Evolutionary conservation across 2,329 filamentous ascomycete species (phyloP), one percentile per base, ranked within the genome.

Genomic region (Cytospora piceicola): DNA sequence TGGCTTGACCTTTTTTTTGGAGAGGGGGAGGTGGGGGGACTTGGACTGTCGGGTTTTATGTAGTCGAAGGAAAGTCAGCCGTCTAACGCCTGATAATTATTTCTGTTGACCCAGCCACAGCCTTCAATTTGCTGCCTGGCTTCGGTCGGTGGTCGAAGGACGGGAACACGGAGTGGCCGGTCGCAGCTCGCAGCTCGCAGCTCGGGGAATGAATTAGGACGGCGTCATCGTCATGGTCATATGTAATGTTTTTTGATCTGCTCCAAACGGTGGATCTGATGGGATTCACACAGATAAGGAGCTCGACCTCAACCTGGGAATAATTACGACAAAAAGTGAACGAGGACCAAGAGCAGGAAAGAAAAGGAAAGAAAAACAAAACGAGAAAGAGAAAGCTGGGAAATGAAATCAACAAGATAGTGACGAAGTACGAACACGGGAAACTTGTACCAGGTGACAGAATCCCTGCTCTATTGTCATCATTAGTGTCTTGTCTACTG

Each of bases 391-490:
- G 52, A n/a, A 55, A 39, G 46, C 29, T 34, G 55, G 55, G 32
- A 59, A 32, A 58, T 61, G 61, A 51, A 61, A 64, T 61, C 51
- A 66, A 58, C 59, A 58, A 54, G 34, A 42, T 17, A n/a, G 39
- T 42, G 39, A 55, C 14, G 11, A 30, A 49, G 36, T 14, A 53
- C 27, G 39, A 36, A 56, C 53, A 53, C 49, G 53, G 57, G 42
- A 36, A 55, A 55, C 36, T 54, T 54, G 60, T 63, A 66, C 64
- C 64, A 66, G 64, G 46, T 66, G 64, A 66, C 60, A 60, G 27
- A 49, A 30, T 36, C 53, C 61, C 61, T 63, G 61, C 27, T 29
- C 61, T 63, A 42, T n/a, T 42, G 46, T 12, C 22, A 24, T 24
- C n/a, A 49, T 24, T 9, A 24, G 27, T 29, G 27, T 29, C 27